Percentiles rank a stretch among this genome's conserved stretches.
Evolutionary conservation across 2,329 filamentous ascomycete genomes (phyloP).

Genomic region (Zymoseptoria crescenta): DNA sequence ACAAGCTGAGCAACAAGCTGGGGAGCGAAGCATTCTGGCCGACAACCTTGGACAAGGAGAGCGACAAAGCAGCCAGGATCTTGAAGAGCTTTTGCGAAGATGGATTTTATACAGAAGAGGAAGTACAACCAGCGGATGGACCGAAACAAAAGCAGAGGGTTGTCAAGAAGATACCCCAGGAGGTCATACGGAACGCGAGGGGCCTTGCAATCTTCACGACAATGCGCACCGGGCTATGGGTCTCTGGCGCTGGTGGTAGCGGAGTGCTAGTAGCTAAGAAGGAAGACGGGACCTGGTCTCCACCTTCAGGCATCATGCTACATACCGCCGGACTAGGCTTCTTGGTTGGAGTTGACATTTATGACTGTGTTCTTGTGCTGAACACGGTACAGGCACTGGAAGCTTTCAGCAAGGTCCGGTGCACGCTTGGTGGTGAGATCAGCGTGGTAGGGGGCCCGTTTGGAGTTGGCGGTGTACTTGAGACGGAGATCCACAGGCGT

Average conservation of each 20-base stretch:
- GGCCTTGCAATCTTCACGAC: slow-evolving; percentile 91
- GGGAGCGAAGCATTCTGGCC: slow-evolving; percentile 81
- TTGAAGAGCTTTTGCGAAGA: slow-evolving; percentile 83
- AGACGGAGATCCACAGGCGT: slow-evolving; percentile 59
- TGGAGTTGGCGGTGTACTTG: slow-evolving; percentile 64
- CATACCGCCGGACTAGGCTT: slow-evolving; percentile 87
- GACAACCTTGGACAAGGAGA: slow-evolving; percentile 75
- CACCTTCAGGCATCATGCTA: slow-evolving; percentile 81
- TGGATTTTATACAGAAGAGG: slow-evolving; percentile 58
- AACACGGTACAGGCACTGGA: slow-evolving; percentile 80
- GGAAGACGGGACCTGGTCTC: slow-evolving; percentile 82
- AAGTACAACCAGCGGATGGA: slow-evolving; percentile 38
- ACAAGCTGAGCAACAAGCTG: slow-evolving; percentile 71
- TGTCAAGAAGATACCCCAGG: slow-evolving; percentile 75
- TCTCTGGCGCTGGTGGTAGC: slow-evolving; percentile 83
- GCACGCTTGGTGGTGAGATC: slow-evolving; percentile 76
- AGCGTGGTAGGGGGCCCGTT: slow-evolving; percentile 70
- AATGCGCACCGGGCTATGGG: slow-evolving; percentile 87
- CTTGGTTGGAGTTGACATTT: slow-evolving; percentile 85
- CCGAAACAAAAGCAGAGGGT: slow-evolving; percentile 56
- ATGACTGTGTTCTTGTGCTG: slow-evolving; percentile 90
- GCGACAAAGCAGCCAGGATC: slow-evolving; percentile 84
- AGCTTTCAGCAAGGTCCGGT: slow-evolving; percentile 68
- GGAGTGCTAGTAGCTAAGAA: slow-evolving; percentile 78
- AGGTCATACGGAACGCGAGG: slow-evolving; percentile 79